Evolutionary conservation across 768 basidiomycete species (phyloP).

Genomic region (Russula ochroleuca): DNA sequence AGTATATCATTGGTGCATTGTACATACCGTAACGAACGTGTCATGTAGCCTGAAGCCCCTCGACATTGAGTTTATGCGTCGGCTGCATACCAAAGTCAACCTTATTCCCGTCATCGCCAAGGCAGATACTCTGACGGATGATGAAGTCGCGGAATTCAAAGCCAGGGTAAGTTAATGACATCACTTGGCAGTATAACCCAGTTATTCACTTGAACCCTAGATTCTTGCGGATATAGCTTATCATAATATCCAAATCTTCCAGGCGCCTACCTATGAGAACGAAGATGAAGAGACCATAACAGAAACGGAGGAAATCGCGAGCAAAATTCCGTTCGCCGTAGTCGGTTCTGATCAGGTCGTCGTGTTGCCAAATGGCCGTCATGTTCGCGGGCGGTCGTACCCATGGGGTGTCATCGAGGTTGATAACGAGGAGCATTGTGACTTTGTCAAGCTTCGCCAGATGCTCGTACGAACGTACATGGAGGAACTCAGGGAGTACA

Average conservation of each 20-base stretch:
- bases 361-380: slow-evolving; percentile 77
- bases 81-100: slow-evolving; percentile 96
- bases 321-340: slow-evolving; percentile 98
- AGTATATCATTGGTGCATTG: slow-evolving; percentile 34
- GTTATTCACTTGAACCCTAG: slow-evolving; percentile 38
- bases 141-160: slow-evolving; percentile 92
- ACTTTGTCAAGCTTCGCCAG: slow-evolving; percentile 98
- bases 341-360: slow-evolving; percentile 91
- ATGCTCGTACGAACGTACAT: slow-evolving; percentile 99
- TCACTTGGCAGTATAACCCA: slow-evolving; percentile 6
- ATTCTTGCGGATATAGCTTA: slow-evolving; percentile 89
- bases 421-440: slow-evolving; percentile 98
- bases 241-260: slow-evolving; percentile 97
- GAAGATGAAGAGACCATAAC: slow-evolving; percentile 98
- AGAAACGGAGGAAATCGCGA: slow-evolving; percentile 95
- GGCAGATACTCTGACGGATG: slow-evolving; percentile 95
- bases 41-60: slow-evolving; percentile 87
- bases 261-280: slow-evolving; percentile 94
- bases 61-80: slow-evolving; percentile 98
- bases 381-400: slow-evolving; percentile 91
- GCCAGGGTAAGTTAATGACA: slow-evolving; percentile 56
- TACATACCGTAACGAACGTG: not conserved
- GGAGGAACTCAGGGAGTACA: slow-evolving; percentile 98
- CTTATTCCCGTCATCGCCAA: slow-evolving; percentile 98
- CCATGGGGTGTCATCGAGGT: slow-evolving; percentile 99